A percentile compares a stretch with the other conserved stretches of the same genome.
Conservation (phyloP, 371 early-diverging fungal genomes). For the Apophysomyces variabilis region DNA sequence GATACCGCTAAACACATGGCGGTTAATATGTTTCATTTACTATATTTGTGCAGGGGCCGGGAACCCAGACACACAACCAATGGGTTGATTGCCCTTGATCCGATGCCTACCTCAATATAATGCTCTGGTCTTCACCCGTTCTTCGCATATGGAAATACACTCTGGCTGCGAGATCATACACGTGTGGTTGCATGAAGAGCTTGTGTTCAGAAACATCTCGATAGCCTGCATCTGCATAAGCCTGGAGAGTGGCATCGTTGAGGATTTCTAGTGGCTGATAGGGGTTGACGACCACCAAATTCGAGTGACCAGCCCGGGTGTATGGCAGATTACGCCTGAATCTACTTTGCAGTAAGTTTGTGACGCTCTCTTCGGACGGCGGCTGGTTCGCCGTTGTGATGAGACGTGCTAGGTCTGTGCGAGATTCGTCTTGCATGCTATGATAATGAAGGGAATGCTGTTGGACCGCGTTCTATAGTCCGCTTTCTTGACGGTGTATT, state of each 20-base stretch:
- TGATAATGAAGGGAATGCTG: conserved; percentile 6
- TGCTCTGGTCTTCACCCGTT: conserved; percentile 84
- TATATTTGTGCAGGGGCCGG: conserved; percentile 15
- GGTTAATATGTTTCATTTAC: conserved; percentile 14
- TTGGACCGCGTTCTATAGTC: conserved; percentile 10
- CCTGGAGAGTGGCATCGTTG: conserved; percentile 57
- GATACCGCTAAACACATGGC: conserved; percentile 56
- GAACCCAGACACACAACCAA: conserved; percentile 23
- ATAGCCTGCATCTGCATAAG: conserved; percentile 63
- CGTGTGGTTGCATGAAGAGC: conserved; percentile 56
- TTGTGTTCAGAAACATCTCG: conserved; percentile 49
- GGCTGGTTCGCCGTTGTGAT: conserved; percentile 38
- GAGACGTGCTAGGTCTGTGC: conserved; percentile 51
- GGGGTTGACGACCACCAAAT: conserved; percentile 66
- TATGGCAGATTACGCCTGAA: conserved; percentile 60
- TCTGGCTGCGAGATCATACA: conserved; percentile 66
- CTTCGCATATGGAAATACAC: conserved; percentile 82
- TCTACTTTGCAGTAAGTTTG: conserved; percentile 57
- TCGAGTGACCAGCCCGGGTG: conserved; percentile 62
- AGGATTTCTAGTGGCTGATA: conserved; percentile 53
- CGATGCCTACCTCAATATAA: conserved; percentile 66
- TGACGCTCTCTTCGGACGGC: conserved; percentile 62
- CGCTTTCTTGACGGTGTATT: conserved; percentile 4
- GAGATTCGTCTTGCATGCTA: conserved; percentile 55
- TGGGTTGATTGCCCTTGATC: conserved; percentile 24